A percentile compares a stretch with the other conserved stretches of the same genome.
phyloP scores from a whole-genome alignment of 257 asterid genomes.

The Solanum pinnatisectum region DNA sequence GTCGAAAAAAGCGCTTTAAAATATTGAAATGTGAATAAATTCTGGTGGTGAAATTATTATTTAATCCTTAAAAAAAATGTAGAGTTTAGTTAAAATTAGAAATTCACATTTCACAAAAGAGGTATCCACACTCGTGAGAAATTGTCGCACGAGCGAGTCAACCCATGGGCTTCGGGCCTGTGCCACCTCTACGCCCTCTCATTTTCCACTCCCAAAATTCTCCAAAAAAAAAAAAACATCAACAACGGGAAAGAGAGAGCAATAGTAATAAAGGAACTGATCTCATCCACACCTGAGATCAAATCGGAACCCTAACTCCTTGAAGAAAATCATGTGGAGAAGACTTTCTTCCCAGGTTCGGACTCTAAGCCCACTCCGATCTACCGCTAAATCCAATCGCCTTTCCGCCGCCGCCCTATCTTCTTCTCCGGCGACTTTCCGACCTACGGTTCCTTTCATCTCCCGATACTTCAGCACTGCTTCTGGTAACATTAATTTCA shows the following conservation, averaged over 20 bases:
- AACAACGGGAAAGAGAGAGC: not conserved
- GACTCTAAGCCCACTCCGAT: constrained; percentile 34
- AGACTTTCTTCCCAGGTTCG: constrained; percentile 53
- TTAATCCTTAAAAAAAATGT: too few relatives aligned
- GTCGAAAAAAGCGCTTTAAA: not conserved
- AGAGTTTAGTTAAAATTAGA: not conserved
- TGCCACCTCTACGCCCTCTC: not conserved
- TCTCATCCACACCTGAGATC: constrained; percentile 37
- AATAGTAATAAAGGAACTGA: not conserved
- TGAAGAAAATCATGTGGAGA: constrained; percentile 56
- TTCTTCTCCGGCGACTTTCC: constrained; percentile 18
- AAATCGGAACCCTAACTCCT: constrained; percentile 16
- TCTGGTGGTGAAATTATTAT: not conserved
- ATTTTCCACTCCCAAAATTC: not conserved
- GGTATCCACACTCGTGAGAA: not conserved
- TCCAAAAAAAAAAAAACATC: not conserved
- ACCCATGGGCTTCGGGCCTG: constrained; percentile 3
- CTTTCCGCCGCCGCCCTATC: constrained; percentile 15
- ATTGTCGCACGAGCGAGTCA: constrained; percentile 18
- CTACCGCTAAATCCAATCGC: constrained; percentile 32
- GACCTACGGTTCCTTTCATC: constrained; percentile 23
- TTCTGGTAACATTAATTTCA: constrained; percentile 50
- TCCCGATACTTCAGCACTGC: constrained; percentile 39
- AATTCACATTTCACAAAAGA: not conserved
- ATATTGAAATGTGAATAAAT: not conserved